Evolutionary conservation across 768 basidiomycete genomes (phyloP), one percentile per base, ranked within the genome.

Genomic region (Inosperma sp.): DNA sequence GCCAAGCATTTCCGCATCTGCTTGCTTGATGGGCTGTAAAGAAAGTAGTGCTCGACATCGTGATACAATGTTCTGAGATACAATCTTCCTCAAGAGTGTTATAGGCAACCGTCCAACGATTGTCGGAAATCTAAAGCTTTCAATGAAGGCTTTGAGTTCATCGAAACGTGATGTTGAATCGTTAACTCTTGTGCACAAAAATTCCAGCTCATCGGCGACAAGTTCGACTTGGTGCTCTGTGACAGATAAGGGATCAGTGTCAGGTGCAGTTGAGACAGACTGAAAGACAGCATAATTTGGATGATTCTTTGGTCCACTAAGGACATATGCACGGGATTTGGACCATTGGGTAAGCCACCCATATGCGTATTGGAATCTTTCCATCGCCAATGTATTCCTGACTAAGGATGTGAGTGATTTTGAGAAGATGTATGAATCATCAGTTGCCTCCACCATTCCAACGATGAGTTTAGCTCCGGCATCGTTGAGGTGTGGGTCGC

Each of bases 391-490:
- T 5, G 55, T 52, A 27, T 31, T 45, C 13, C 33, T 41, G 7
- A 22, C 16, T 3, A 56, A 52, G 7, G 49, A 36, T 6, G 37
- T 8, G 7, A 53, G 22, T 10, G 42, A 39, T n/a, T 27, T 54
- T 5, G 55, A 37, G 26, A 53, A 56, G n/a, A 64, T 40, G 21
- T 52, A 57, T 0, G 56, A 54, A 33, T 65, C 60, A 48, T 65
- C 61, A 4, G 57, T 62, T 6, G 63, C 63, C 41, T 64, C 58
- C n/a, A 60, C 57, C 58, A 64, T 62, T 10, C 56, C 46, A 10
- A 60, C 54, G 3, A 31, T 25, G 6, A 59, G 35, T 12, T 19
- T 39, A 3, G 48, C 21, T 3, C 27, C 14, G 12, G 61, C 52
- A 31, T 59, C 46, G 1, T 44, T 41, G 2, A 51, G 49, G 29